Evolutionary conservation across 805 yeast species (phyloP), one percentile per base, ranked within the genome.

Genomic region (Wickerhamomyces hampshirensis): DNA sequence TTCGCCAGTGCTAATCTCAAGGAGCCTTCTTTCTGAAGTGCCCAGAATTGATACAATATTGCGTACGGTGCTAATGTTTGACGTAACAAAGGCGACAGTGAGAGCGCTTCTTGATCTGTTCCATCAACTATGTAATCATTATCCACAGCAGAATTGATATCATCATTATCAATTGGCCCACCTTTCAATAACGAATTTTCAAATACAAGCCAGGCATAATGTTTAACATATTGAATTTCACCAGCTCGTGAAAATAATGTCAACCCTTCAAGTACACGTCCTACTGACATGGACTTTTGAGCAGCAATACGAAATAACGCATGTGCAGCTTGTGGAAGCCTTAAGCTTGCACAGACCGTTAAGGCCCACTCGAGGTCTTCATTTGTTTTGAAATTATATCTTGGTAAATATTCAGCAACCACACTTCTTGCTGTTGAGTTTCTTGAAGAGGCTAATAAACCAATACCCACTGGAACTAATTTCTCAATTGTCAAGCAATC

Each of bases 311-410:
- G 42, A 55, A 72, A 80, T 4, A 84, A 62, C 23, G 68, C 63
- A 39, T 68, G 68, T 0, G 84, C 76, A 10, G 84, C 77, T 6
- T 68, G 60, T n/a, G 76, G 66, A 28, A 83, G 55, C 47, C 72
- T 74, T 54, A 83, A 65, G 47, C 79, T 71, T 10, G 88, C 84
- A 61, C 91, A 82, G 5, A 84, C 65, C 3, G 85, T 73, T 34
- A 84, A 61, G 30, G 80, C 73, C 91, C 91, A 84, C 56, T 84
- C 93, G 42, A 81, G 67, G 53, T 84, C 94, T 53, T 83, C 89
- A 51, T 79, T 81, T 7, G 80, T 78, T 36, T 69, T 61, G 50
- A 77, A 78, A 30, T 77, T 66, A 51, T 66, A 83, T 16, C 68
- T 69, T 5, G 86, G 85, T 24, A 84, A 59, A 32, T 74, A 67